Conservation (phyloP, 1,284 basidiomycete species). For the Clitocybe nebularis region DNA sequence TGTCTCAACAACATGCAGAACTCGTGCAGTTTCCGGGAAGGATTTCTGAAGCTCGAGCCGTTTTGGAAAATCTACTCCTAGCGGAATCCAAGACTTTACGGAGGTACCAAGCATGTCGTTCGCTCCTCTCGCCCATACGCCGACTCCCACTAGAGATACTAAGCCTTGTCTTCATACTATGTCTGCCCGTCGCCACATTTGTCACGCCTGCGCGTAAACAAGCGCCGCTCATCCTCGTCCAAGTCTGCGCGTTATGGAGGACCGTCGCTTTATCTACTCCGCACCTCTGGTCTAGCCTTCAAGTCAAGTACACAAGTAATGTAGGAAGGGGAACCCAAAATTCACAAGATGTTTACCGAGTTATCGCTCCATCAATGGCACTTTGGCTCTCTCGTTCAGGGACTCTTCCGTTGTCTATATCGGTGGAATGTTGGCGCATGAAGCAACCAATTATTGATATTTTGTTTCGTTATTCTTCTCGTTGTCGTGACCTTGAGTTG, state of each 20-base stretch:
- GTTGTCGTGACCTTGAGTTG: constrained; percentile 6
- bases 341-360: constrained; percentile 1
- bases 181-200: constrained; percentile 25
- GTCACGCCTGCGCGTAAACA: constrained; percentile 21
- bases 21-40: neutral
- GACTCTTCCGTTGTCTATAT: constrained; percentile 7
- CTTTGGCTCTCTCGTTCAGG: constrained; percentile 8
- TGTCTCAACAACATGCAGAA: neutral
- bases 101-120: constrained; percentile 6
- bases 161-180: constrained; percentile 33
- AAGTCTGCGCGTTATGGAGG: constrained; percentile 27
- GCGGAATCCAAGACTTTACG: neutral
- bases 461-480: constrained; percentile 3
- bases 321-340: neutral
- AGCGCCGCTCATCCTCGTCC: constrained; percentile 23
- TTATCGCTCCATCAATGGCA: constrained; percentile 1
- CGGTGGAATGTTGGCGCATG: constrained; percentile 2
- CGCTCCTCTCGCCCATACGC: constrained; percentile 23
- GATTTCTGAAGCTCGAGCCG: constrained; percentile 5
- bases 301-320: neutral
- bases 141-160: constrained; percentile 34
- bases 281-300: constrained; percentile 21
- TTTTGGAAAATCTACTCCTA: constrained; percentile 4
- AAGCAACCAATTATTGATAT: constrained; percentile 5
- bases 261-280: constrained; percentile 23